Evolutionary conservation across 2,329 filamentous ascomycete species (phyloP), one percentile per base, ranked within the genome.

Genomic region (Chrysoporthe austroafricana): DNA sequence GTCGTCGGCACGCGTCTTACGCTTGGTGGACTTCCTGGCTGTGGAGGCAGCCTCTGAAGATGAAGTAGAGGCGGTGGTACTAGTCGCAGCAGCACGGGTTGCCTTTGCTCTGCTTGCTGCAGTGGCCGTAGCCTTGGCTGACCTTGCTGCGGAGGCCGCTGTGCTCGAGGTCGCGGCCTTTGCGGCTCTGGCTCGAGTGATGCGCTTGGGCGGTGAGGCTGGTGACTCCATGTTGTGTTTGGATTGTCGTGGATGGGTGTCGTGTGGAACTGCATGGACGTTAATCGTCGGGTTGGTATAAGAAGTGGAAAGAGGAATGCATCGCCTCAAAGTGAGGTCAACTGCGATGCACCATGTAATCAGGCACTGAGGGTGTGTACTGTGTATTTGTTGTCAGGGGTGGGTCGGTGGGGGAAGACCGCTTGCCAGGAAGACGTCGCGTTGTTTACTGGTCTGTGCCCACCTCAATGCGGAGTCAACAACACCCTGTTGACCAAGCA

Each of bases 1-100:
- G 54, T 88, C 86, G 60, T 89, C 85, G 16, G 82, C 75, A 67
- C 84, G 80, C 43, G 81, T 83, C 78, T 89, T 90, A 70, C 88
- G 78, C 75, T 86, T 86, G 39, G 77, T 69, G 7, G 77, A 72
- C 14, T 72, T 73, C 64, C 75, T 71, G 0, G 75, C 69, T 14
- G 74, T 71, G 34, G 74, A 67, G 21, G 75, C 73, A 26, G 75
- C 43, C 44, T 69, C 65, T 21, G 73, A 68, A 26, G 78, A 75
- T 34, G 77, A 71, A 58, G 78, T 76, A 70, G 77, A 77, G 62
- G 77, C 77, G 18, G 78, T 76, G 42, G 2, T 32, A 34, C 6
- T 48, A 74, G 61, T 62, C 42, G 63, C 48, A 32, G 59, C 48
- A n/a, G 66, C 21, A 26, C 76, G 64, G 72, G 74, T 66, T 72